Conservation (phyloP, 2,329 filamentous ascomycete genomes). For the Rhinocladiella mackenziei region DNA sequence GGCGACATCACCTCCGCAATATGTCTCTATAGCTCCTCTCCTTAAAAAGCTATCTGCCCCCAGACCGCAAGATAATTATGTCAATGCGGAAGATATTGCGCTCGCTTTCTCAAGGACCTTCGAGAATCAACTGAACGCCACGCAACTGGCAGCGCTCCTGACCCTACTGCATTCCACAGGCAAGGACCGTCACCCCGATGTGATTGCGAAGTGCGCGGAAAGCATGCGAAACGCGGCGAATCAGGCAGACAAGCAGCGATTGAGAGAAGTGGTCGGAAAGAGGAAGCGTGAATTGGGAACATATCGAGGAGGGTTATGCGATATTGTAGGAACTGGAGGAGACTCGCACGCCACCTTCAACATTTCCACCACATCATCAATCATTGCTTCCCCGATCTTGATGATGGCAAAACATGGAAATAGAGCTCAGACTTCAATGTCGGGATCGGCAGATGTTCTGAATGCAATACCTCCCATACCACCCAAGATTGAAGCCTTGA, state of each 20-base stretch:
- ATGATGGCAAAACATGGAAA: slow-evolving; percentile 94
- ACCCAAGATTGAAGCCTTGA: slow-evolving; percentile 70
- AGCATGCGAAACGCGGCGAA: slow-evolving; percentile 80
- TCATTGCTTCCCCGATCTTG: slow-evolving; percentile 79
- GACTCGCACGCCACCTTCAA: slow-evolving; percentile 98
- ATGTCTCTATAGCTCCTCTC: slow-evolving; percentile 46
- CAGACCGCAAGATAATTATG: slow-evolving; percentile 44
- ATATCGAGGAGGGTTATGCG: slow-evolving; percentile 80
- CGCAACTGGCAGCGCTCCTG: slow-evolving; percentile 80
- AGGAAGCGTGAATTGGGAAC: slow-evolving; percentile 60
- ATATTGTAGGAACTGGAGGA: slow-evolving; percentile 96
- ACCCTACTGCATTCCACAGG: slow-evolving; percentile 90
- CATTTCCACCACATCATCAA: slow-evolving; percentile 90
- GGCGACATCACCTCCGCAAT: slow-evolving; percentile 11
- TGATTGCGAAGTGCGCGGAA: slow-evolving; percentile 77
- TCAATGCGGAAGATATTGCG: slow-evolving; percentile 77
- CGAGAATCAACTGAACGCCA: slow-evolving; percentile 79
- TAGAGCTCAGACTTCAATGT: slow-evolving; percentile 89
- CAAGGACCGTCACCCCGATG: slow-evolving; percentile 76
- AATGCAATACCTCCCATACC: slow-evolving; percentile 67
- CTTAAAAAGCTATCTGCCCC: slow-evolving; percentile 45
- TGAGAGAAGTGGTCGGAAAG: slow-evolving; percentile 55
- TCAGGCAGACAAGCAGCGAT: slow-evolving; percentile 60
- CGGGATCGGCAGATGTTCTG: slow-evolving; percentile 88
- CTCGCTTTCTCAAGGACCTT: slow-evolving; percentile 89